Base-by-base conservation (phyloP, 2,329 filamentous ascomycete species). In the Phyllosticta citribraziliensis region DNA sequence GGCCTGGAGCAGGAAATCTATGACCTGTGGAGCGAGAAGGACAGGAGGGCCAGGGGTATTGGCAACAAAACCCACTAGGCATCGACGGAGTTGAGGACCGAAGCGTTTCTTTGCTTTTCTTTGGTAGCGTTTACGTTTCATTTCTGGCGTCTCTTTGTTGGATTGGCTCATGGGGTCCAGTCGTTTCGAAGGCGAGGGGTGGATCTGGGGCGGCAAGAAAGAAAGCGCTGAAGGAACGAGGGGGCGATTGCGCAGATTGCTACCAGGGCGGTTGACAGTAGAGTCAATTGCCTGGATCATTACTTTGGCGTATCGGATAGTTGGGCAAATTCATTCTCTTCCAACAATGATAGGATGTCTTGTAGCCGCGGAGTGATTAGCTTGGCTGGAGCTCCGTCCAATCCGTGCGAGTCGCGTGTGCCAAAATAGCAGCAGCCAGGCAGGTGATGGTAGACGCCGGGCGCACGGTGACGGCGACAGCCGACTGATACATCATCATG, bases 1-100 rank as follows among this genome's bases (percentile, higher is more conserved):
- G 83, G 84, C 65, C 84, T 92, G 63, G 80, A 87, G 66, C 75
- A 77, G 59, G 89, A 92, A 67, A 89, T 93, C 72, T 72, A 75
- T 54, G 82, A 86, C 61, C 82, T 95, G 65, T 70, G 80, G 65
- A 76, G 74, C 63, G 87, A 91, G 73, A 77, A 77, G 56, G 72
- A 75, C 33, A 70, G 73, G 63, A 72, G 72, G 65, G 63, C 69
- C 55, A 65, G 66, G 65, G 65, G 65, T 25, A 65, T 67, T 61
- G 63, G 64, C 57, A 68, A 63, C 60, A 33, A 33, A 55, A 63
- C 56, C 62, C 61, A 65, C 61, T 64, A 58, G 62, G 51, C 57
- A 63, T 61, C 51, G 65, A 40, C 63, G 64, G 62, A 63, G 65
- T 65, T 59, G 67, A 63, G 55, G 40, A n/a, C 14, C 40, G 40